phyloP scores from a whole-genome alignment of 108 stramenopile genomes.

The Tribonema minus region DNA sequence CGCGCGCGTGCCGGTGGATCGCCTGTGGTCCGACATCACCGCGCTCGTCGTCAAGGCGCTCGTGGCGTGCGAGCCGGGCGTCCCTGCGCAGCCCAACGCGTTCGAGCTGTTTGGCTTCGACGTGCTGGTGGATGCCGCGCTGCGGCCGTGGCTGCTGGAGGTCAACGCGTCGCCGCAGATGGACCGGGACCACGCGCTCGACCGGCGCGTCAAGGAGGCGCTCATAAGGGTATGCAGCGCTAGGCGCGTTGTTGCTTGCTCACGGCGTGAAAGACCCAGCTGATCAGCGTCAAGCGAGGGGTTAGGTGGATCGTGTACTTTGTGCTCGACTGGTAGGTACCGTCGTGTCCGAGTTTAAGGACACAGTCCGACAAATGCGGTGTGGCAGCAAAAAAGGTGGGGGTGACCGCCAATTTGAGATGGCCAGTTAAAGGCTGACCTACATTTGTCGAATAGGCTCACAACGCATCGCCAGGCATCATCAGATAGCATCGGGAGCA shows the following conservation, averaged over 20 bases:
- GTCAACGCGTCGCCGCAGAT: constrained; percentile 59
- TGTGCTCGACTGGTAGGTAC: not conserved
- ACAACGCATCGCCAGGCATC: too few species aligned
- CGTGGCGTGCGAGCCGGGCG: constrained; percentile 61
- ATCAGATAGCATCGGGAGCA: too few species aligned
- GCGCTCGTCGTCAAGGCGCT: constrained; percentile 58
- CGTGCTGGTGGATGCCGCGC: constrained; percentile 46
- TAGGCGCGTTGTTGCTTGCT: not conserved
- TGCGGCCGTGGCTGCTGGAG: constrained; percentile 59
- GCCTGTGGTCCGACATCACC: constrained; percentile 38
- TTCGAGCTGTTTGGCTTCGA: constrained; percentile 63
- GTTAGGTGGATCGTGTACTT: not conserved
- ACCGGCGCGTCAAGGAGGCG: constrained; percentile 38
- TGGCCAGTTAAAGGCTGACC: too few species aligned
- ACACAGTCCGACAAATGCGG: not conserved
- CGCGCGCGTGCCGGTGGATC: constrained; percentile 35
- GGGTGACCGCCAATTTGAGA: too few species aligned
- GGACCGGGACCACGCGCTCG: constrained; percentile 49
- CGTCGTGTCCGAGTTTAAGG: not conserved
- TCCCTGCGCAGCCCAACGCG: constrained; percentile 58
- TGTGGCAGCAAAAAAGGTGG: not conserved
- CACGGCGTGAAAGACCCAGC: not conserved
- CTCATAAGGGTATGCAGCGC: not conserved
- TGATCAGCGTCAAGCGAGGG: not conserved
- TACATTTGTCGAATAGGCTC: too few species aligned